Evolutionary conservation across 139 green algal species (phyloP), one percentile per base, ranked within the genome.

Genomic region (Chlorella sp.): DNA sequence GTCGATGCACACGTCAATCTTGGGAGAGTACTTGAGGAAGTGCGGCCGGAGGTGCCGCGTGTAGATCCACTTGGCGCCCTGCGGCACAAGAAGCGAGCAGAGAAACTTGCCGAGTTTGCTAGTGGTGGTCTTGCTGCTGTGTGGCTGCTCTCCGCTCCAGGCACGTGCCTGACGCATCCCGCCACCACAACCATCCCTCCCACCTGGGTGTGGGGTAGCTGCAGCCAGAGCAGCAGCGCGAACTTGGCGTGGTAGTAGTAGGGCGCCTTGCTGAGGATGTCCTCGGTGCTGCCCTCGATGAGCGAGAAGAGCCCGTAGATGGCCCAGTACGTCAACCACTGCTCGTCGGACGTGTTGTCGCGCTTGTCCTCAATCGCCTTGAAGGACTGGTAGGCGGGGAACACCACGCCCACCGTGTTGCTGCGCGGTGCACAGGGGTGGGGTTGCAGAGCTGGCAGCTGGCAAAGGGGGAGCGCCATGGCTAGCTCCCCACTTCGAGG

Each of bases 221-320:
- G 85, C 26, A 90, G 75, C 85, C 85, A 90, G 27, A 90, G 29
- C 42, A 90, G 74, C 30, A 87, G 76, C 5, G 75, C 77, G 60
- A 90, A 75, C 74, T 90, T 90, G 6, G 77, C 23, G 20, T 83
- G 67, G 29, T 79, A 73, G 73, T 90, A 90, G 70, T 86, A 90
- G 1, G 85, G 85, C 22, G 88, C 59, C 73, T 72, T 80, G 71
- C 30, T 33, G 2, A 49, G 50, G 23, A 75, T 35, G 59, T 72
- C 42, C 61, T 74, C 72, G 0, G 69, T 65, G 5, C 67, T 17
- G n/a, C 64, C 30, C 34, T 71, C 71, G 23, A 35, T 70, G 27
- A 76, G 64, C 3, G 69, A 63, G 6, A 77, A 27, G 34, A 22
- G 23, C 5, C 70, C 65, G 33, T 74, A 79, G 29, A 79, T 29